Conservation (phyloP, 106 monocot genomes). For the Iris macrosiphon region DNA sequence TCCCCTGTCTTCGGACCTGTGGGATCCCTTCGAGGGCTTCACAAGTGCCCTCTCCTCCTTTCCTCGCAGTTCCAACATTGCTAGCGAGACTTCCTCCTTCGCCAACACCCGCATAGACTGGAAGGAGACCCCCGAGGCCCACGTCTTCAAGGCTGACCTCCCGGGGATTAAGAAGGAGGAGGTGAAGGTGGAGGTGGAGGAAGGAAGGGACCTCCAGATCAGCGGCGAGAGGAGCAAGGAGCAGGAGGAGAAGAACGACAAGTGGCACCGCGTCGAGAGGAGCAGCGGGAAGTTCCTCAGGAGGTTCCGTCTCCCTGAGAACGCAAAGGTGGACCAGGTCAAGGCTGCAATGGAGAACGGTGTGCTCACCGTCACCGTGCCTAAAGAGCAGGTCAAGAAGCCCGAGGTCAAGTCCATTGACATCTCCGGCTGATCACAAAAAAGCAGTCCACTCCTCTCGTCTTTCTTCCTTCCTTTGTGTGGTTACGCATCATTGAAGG, state of each 20-base stretch:
- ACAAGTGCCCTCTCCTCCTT: no score
- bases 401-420: conserved; percentile 8
- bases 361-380: conserved; percentile 4
- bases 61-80: no score
- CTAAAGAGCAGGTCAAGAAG: conserved; percentile 13
- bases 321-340: conserved; percentile 11
- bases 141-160: conserved; percentile 12
- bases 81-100: neutral
- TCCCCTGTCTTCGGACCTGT: no score
- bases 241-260: conserved; percentile 9
- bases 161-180: neutral
- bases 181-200: neutral
- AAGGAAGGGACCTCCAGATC: conserved; percentile 3
- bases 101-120: conserved; percentile 8
- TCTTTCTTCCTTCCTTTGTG: no score
- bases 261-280: no score
- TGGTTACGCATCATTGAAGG: no score
- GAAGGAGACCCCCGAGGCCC: conserved; percentile 19
- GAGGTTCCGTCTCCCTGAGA: conserved; percentile 9
- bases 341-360: conserved; percentile 13
- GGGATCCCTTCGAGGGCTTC: no score
- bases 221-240: conserved; percentile 11
- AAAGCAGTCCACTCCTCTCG: no score
- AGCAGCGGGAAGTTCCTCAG: conserved; percentile 7
- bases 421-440: no score